Percentiles rank a stretch among this genome's conserved stretches.
These are phyloP conservation scores for Orobanche coerulescens DNA, from an alignment of 257 asterid species.

Conservation along the genomic window DNA sequence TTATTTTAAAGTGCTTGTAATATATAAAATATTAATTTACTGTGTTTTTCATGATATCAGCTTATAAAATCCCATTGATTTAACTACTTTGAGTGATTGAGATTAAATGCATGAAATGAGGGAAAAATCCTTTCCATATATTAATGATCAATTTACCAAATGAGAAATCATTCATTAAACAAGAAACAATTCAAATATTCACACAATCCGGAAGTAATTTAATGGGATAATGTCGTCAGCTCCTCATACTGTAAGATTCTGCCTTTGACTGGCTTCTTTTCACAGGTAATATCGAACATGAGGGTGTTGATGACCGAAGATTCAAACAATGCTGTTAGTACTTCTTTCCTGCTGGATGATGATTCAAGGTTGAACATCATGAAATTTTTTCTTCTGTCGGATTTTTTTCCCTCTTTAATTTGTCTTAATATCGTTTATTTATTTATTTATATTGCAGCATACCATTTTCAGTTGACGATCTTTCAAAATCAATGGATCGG, in stretches of 20 bases:
- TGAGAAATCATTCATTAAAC: too few relatives aligned
- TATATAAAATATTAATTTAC: too few relatives aligned
- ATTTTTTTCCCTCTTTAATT: neutral
- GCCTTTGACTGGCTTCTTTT: conserved; percentile 2
- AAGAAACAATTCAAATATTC: too few relatives aligned
- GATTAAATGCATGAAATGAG: too few relatives aligned
- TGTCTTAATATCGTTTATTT: conserved; percentile 1
- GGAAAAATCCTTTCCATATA: too few relatives aligned
- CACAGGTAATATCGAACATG: conserved; percentile 86
- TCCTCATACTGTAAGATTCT: too few relatives aligned
- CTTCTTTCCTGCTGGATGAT: conserved; percentile 93
- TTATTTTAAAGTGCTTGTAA: too few relatives aligned
- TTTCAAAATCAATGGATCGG: conserved; percentile 90
- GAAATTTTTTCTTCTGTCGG: conserved; percentile 4
- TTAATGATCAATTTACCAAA: too few relatives aligned
- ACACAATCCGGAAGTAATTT: neutral
- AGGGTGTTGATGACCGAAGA: conserved; percentile 92
- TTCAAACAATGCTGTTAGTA: conserved; percentile 95
- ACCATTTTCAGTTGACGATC: conserved; percentile 96
- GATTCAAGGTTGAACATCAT: conserved; percentile 84
- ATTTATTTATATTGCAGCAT: conserved; percentile 54
- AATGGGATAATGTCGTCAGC: too few relatives aligned
- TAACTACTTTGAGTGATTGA: too few relatives aligned
- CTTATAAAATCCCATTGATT: too few relatives aligned
- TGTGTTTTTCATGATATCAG: too few relatives aligned